Conservation (phyloP, 441 rosid species). For the Biscutella laevigata region DNA sequence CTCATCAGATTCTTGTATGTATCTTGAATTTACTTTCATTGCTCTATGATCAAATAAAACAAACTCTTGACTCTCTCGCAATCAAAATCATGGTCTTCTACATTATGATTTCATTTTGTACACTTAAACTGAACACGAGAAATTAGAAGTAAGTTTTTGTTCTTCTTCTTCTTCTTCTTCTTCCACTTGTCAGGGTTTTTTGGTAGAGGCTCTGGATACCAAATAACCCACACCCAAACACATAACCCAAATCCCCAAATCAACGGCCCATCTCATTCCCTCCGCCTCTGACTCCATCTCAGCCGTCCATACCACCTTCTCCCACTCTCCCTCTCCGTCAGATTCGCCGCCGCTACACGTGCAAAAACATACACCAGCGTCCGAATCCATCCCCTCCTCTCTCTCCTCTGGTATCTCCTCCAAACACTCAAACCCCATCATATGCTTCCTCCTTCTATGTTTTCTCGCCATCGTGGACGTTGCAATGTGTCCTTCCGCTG, state of each 20-base stretch:
- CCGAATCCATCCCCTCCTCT: conserved; percentile 27
- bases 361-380: conserved; percentile 26
- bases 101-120: not conserved
- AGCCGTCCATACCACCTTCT: conserved; percentile 28
- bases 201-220: conserved; percentile 57
- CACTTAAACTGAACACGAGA: not conserved
- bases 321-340: conserved; percentile 23
- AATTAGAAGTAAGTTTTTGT: conserved; percentile 21
- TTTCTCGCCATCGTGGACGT: conserved; percentile 31
- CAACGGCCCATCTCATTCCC: conserved; percentile 65
- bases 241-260: conserved; percentile 72
- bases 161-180: conserved; percentile 26
- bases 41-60: not conserved
- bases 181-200: conserved; percentile 31
- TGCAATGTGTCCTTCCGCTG: conserved; percentile 47
- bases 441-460: conserved; percentile 27
- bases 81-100: conserved; percentile 6
- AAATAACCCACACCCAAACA: conserved; percentile 69
- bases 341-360: conserved; percentile 27
- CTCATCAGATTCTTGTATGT: not conserved
- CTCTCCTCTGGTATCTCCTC: conserved; percentile 75
- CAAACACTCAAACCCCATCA: conserved; percentile 28
- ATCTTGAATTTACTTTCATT: too few species aligned
- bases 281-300: conserved; percentile 42
- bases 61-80: not conserved